Evolutionary conservation across 116 monocot genomes (phyloP).

Genomic region (Dioscorea cayenensis): DNA sequence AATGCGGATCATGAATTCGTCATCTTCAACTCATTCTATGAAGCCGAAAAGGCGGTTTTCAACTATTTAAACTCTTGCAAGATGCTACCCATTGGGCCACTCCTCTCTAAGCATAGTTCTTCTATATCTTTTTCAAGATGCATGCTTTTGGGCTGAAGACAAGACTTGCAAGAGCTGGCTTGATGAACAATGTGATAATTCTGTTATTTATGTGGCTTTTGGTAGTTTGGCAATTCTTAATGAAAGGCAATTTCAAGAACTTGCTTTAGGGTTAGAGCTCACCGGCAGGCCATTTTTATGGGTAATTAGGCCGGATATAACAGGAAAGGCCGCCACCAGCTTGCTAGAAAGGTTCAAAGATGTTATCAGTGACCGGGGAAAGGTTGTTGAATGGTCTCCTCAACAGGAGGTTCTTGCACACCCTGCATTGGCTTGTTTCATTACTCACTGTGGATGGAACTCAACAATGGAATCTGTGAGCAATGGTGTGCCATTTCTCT

Average conservation of each 20-base stretch:
- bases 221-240: constrained; percentile 32
- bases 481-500: constrained; percentile 35
- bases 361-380: not conserved
- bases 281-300: constrained; percentile 24
- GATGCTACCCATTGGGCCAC: constrained; percentile 22
- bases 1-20: constrained; percentile 10
- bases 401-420: constrained; percentile 43
- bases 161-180: constrained; percentile 24
- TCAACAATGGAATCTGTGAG: constrained; percentile 29
- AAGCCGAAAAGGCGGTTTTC: constrained; percentile 14
- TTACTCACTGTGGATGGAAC: constrained; percentile 3
- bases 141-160: constrained; percentile 12
- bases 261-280: constrained; percentile 25
- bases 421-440: constrained; percentile 31
- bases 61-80: not conserved
- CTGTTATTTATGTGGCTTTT: constrained; percentile 39
- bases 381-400: constrained; percentile 30
- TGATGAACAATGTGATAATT: constrained; percentile 14
- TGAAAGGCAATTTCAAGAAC: constrained; percentile 17
- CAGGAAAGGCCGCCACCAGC: not conserved
- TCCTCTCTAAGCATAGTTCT: not conserved
- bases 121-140: no score
- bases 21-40: constrained; percentile 25
- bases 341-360: constrained; percentile 7
- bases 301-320: constrained; percentile 31